phyloP scores from a whole-genome alignment of 2,329 filamentous ascomycete species.

The Claviceps africana region DNA sequence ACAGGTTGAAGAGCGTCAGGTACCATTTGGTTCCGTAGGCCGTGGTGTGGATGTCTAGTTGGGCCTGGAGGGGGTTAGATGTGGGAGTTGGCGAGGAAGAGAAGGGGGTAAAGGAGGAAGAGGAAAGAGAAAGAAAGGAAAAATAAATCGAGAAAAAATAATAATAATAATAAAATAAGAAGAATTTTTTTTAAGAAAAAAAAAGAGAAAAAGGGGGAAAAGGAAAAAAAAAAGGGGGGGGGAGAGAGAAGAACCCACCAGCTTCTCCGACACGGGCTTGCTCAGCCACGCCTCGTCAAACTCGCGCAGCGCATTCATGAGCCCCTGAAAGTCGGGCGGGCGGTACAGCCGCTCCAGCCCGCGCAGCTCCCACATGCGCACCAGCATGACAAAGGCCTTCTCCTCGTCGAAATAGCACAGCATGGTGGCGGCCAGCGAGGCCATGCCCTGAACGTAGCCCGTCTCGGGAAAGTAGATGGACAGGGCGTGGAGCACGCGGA shows the following conservation, averaged over 20 bases:
- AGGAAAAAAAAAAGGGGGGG: neutral
- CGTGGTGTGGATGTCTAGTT: constrained; percentile 69
- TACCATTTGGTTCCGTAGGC: constrained; percentile 98
- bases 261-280: constrained; percentile 64
- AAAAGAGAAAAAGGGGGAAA: neutral
- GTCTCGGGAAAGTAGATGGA: constrained; percentile 83
- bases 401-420: constrained; percentile 97
- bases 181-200: no score
- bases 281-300: constrained; percentile 77
- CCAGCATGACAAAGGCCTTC: constrained; percentile 85
- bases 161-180: no score
- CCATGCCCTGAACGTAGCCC: constrained; percentile 97
- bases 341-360: constrained; percentile 76
- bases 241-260: no score
- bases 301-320: constrained; percentile 75
- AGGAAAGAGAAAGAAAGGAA: neutral
- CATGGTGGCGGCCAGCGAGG: constrained; percentile 77
- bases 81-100: neutral
- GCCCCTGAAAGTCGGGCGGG: constrained; percentile 59
- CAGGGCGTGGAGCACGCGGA: constrained; percentile 82
- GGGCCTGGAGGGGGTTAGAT: no score
- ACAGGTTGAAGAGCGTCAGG: constrained; percentile 92
- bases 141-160: no score
- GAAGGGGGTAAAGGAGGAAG: neutral
- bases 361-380: constrained; percentile 81